phyloP scores from a whole-genome alignment of 2,329 filamentous ascomycete species.

The Ascochyta koolunga region DNA sequence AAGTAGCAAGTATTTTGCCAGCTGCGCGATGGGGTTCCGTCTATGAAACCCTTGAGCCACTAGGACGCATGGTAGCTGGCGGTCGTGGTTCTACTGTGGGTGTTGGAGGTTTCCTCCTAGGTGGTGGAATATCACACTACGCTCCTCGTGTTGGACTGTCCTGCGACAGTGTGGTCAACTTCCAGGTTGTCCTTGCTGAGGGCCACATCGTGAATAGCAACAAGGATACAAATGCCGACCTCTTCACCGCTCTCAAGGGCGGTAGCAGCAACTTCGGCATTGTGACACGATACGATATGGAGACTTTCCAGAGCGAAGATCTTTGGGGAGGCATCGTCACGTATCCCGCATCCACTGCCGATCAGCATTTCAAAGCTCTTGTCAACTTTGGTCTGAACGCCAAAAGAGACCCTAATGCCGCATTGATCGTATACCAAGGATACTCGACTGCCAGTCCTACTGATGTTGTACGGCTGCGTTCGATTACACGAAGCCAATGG shows the following conservation, averaged over 20 bases:
- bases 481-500: conserved; percentile 24
- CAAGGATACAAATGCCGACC: conserved; percentile 19
- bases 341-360: conserved; percentile 14
- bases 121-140: conserved; percentile 25
- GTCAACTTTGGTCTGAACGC: conserved; percentile 15
- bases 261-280: conserved; percentile 37
- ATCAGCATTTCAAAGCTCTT: conserved; percentile 18
- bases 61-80: conserved; percentile 32
- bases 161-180: conserved; percentile 28
- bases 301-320: conserved; percentile 26
- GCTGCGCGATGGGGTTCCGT: conserved; percentile 26
- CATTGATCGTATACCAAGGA: conserved; percentile 18
- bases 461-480: conserved; percentile 17
- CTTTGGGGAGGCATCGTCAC: conserved; percentile 21
- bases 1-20: conserved; percentile 15
- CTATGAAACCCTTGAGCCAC: conserved; percentile 26
- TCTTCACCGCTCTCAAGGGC: conserved; percentile 46
- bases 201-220: conserved; percentile 32
- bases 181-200: conserved; percentile 47
- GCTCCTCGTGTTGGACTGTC: conserved; percentile 11
- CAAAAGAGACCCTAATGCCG: conserved; percentile 15
- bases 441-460: conserved; percentile 20
- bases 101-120: conserved; percentile 36
- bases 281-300: conserved; percentile 29
- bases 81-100: conserved; percentile 34